These are phyloP conservation scores for Diatrype stigma DNA, from an alignment of 2,329 filamentous ascomycete genomes.

Conservation along the genomic window DNA sequence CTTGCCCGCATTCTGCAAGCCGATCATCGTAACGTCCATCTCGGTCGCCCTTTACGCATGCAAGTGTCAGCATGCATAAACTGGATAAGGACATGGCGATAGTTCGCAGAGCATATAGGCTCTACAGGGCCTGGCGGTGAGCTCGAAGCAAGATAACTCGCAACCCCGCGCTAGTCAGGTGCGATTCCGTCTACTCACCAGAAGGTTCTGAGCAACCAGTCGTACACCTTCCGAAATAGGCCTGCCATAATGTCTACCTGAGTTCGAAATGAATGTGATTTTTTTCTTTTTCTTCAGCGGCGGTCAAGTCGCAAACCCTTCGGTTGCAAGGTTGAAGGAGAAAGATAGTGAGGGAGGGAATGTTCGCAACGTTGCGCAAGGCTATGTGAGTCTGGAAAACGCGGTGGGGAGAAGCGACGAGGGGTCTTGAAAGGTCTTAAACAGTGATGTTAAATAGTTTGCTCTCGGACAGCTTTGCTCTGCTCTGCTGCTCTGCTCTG, in stretches of 20 bases:
- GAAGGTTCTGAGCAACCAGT: slow-evolving; percentile 96
- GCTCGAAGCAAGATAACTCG: slow-evolving; percentile 15
- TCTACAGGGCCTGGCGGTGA: slow-evolving; percentile 19
- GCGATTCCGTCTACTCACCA: slow-evolving; percentile 60
- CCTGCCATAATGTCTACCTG: slow-evolving; percentile 66
- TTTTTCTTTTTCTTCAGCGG: slow-evolving; percentile 3
- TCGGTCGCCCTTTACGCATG: slow-evolving; percentile 76
- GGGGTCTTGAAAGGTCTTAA: slow-evolving; percentile 26
- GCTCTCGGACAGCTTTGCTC: slow-evolving; percentile 21
- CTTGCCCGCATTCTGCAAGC: slow-evolving; percentile 96
- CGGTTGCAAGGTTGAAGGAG: slow-evolving; percentile 10
- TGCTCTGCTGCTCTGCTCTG: slow-evolving; percentile 5
- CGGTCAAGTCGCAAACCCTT: slow-evolving; percentile 6
- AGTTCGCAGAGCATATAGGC: slow-evolving; percentile 13
- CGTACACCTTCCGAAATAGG: slow-evolving; percentile 91
- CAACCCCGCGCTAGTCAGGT: slow-evolving; percentile 21
- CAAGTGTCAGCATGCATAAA: slow-evolving; percentile 16
- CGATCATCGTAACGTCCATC: slow-evolving; percentile 99
- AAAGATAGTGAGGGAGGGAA: slow-evolving; percentile 24
- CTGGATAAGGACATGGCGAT: slow-evolving; percentile 6
- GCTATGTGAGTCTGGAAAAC: slow-evolving; percentile 17
- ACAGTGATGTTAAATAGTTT: slow-evolving; percentile 35
- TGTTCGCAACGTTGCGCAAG: slow-evolving; percentile 20
- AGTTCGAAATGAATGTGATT: slow-evolving; percentile 9
- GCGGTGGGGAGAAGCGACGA: slow-evolving; percentile 16